Evolutionary conservation across 306 rosid species (phyloP).

Genomic region (Cucurbita pepo): DNA sequence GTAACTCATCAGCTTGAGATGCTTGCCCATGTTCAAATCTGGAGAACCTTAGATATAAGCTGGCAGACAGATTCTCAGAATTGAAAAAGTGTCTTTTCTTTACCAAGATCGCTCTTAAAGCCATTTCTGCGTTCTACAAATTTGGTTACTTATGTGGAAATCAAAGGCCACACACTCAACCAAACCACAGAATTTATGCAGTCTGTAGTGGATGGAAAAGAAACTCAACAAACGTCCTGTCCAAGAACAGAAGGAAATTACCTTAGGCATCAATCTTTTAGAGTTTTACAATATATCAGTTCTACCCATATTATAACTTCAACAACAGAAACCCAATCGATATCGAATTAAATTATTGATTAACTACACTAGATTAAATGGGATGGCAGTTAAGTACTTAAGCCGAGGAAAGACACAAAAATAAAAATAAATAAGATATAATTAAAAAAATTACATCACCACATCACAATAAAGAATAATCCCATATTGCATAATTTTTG

Average conservation of each 20-base stretch:
- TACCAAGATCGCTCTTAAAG: conserved; percentile 41
- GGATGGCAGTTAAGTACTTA: not conserved
- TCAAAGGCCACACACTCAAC: not conserved
- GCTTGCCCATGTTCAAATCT: conserved; percentile 13
- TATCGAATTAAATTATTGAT: not conserved
- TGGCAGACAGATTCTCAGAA: conserved; percentile 13
- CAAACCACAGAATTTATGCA: not conserved
- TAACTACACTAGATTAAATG: not conserved
- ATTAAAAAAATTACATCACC: not conserved
- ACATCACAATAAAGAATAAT: not conserved
- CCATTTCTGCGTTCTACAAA: conserved; percentile 26
- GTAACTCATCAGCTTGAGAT: not conserved
- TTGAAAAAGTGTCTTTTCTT: conserved; percentile 28
- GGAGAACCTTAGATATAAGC: conserved; percentile 21
- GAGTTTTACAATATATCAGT: not conserved
- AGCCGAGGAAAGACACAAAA: not conserved
- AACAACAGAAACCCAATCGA: not conserved
- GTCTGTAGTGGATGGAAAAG: not conserved
- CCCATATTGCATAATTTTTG: not conserved
- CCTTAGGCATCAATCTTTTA: not conserved
- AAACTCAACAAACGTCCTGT: not conserved
- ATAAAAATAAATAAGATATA: not conserved
- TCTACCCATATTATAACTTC: not conserved
- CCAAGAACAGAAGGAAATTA: not conserved
- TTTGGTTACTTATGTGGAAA: not conserved